Evolutionary conservation across 2,329 filamentous ascomycete species (phyloP), one percentile per base, ranked within the genome.

Genomic region (Xylariaceae sp.): DNA sequence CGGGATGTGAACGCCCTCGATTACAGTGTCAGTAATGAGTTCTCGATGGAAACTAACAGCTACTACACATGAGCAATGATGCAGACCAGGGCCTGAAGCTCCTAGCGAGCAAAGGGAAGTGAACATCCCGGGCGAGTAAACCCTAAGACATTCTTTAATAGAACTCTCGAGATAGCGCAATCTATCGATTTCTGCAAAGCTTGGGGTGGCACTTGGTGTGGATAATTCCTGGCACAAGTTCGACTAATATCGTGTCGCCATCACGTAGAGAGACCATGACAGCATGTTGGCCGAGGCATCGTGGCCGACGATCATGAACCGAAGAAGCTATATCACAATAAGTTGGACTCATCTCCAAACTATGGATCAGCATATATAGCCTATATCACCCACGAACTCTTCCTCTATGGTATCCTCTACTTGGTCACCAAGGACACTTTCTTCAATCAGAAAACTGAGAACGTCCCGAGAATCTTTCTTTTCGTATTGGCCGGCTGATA

Each of bases 401-500:
- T 14, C 27, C 7, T 32, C 27, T 16, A 25, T n/a, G 43, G 48
- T 58, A 50, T 16, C 17, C n/a, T 43, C 16, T 17, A 12, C 16
- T 16, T 25, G 16, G 2, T n/a, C 21, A 10, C 49, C 47, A 3
- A 50, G 42, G 19, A 51, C 42, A 6, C 48, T 55, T 35, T 60
- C 53, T 36, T 64, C 56, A 2, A 64, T 39, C 19, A 64, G 56
- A 17, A 61, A 64, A 0, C 56, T 58, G 16, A 63, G 33, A 1
- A 64, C 46, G 25, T 64, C 62, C 4, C 49, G 42, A 4, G 49
- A 44, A 21, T 22, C 12, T 1, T 50, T 23, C 19, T 44, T 39
- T 21, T 48, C 29, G 43, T 45, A 29, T 40, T 22, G n/a, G 17
- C 20, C 20, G 8, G 23, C 17, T 17, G 14, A 20, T 14, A 42